phyloP scores from a whole-genome alignment of 176 grass and related monocot genomes.

The Lolium multiflorum region DNA sequence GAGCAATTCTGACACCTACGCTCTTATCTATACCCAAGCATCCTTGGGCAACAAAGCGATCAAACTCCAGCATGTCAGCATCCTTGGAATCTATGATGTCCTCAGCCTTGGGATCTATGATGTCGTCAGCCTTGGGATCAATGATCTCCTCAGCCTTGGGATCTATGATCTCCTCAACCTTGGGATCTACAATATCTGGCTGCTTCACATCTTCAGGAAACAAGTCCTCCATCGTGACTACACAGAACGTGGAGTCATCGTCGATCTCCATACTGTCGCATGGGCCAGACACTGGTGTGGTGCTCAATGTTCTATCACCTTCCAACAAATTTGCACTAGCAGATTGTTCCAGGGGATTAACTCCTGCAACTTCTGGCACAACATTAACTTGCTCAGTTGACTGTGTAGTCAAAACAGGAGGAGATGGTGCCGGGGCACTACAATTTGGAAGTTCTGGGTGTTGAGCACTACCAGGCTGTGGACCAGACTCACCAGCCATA shows the following conservation, averaged over 20 bases:
- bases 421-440: slow-evolving; percentile 25
- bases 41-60: slow-evolving; percentile 61
- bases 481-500: slow-evolving; percentile 38
- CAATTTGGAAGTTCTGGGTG: slow-evolving; percentile 33
- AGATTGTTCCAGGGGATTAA: slow-evolving; percentile 33
- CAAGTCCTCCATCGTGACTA: slow-evolving; percentile 62
- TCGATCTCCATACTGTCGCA: slow-evolving; percentile 52
- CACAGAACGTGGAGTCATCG: slow-evolving; percentile 38
- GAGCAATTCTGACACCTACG: slow-evolving; percentile 37
- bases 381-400: slow-evolving; percentile 37
- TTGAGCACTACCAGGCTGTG: slow-evolving; percentile 42
- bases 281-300: slow-evolving; percentile 24
- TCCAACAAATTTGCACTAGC: slow-evolving; percentile 31
- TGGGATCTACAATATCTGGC: slow-evolving; percentile 36
- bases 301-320: slow-evolving; percentile 37
- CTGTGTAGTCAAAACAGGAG: slow-evolving; percentile 30
- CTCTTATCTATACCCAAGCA: slow-evolving; percentile 41
- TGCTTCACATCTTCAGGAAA: slow-evolving; percentile 63
- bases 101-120: slow-evolving; percentile 41
- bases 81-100: slow-evolving; percentile 49
- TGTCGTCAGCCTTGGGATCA: slow-evolving; percentile 2
- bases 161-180: slow-evolving; percentile 29
- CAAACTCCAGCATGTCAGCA: slow-evolving; percentile 67
- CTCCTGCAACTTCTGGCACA: slow-evolving; percentile 42
- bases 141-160: slow-evolving; percentile 2